phyloP scores from a whole-genome alignment of 176 grass and related monocot species.

The Puya raimondii region DNA sequence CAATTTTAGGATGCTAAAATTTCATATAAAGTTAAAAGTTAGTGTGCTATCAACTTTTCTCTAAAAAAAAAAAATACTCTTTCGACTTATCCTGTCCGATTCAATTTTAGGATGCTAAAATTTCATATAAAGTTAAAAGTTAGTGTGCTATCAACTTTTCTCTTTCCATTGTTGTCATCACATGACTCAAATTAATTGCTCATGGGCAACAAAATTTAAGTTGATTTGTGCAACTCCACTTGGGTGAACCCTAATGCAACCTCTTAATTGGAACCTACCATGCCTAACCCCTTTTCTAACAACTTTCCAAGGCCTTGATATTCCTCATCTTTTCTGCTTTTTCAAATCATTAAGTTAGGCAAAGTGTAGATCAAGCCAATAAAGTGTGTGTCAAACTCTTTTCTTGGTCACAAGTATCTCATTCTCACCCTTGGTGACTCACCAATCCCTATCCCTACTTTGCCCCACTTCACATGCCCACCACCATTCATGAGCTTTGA shows the following conservation, averaged over 20 bases:
- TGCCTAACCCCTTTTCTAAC: neutral
- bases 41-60: no score
- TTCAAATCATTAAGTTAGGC: neutral
- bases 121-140: no score
- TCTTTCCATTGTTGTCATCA: neutral
- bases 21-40: no score
- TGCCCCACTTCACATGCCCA: neutral
- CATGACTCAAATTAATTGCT: neutral
- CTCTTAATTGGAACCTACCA: neutral
- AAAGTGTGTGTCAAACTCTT: neutral
- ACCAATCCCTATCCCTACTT: neutral
- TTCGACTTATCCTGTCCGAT: no score
- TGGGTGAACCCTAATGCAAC: neutral
- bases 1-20: no score
- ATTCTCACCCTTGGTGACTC: neutral
- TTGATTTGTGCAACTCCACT: neutral
- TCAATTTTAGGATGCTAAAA: no score
- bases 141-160: no score
- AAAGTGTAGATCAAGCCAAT: neutral
- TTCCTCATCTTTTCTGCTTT: neutral
- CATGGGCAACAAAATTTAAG: no score
- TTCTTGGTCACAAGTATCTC: conserved; percentile 1
- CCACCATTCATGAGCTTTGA: no score
- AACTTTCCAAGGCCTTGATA: neutral
- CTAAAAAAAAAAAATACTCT: no score